phyloP scores from a whole-genome alignment of 192 early-diverging fungal genomes.

The Jimgerdemannia flammicorona region DNA sequence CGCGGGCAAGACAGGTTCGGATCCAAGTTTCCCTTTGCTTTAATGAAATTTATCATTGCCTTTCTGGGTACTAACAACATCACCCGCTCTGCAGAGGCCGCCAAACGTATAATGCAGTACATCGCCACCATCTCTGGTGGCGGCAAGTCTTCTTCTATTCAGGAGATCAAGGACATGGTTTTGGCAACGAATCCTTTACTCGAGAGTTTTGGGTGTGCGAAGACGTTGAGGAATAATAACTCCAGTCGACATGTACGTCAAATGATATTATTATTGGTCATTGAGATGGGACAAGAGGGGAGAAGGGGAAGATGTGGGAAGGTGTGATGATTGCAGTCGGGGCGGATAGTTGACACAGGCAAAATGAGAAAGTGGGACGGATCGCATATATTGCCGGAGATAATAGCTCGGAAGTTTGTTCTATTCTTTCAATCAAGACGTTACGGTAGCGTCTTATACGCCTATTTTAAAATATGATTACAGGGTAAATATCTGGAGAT shows the following conservation, averaged over 20 bases:
- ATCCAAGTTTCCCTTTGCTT: not conserved
- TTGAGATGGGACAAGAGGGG: not conserved
- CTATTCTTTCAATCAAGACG: not conserved
- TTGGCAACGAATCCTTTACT: slow-evolving; percentile 97
- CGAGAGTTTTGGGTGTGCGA: slow-evolving; percentile 98
- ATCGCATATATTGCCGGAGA: too few species aligned
- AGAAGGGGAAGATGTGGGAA: not conserved
- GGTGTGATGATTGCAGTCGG: not conserved
- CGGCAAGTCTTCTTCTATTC: slow-evolving; percentile 67
- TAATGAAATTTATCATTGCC: not conserved
- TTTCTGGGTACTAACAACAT: not conserved
- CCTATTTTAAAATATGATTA: not conserved
- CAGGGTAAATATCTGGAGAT: slow-evolving; percentile 99
- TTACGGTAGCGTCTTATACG: not conserved
- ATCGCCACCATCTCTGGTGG: slow-evolving; percentile 93
- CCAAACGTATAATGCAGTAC: slow-evolving; percentile 95
- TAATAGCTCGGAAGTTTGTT: too few species aligned
- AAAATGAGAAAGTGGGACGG: not conserved
- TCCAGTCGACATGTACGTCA: slow-evolving; percentile 87
- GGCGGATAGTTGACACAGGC: not conserved
- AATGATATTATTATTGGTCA: not conserved
- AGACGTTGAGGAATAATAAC: slow-evolving; percentile 98
- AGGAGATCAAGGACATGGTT: slow-evolving; percentile 97
- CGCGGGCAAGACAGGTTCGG: slow-evolving; percentile 71
- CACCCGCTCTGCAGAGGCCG: slow-evolving; percentile 56